Evolutionary conservation across 1,284 basidiomycete genomes (phyloP), one percentile per base, ranked within the genome.

Genomic region (Moesziomyces aphidis): DNA sequence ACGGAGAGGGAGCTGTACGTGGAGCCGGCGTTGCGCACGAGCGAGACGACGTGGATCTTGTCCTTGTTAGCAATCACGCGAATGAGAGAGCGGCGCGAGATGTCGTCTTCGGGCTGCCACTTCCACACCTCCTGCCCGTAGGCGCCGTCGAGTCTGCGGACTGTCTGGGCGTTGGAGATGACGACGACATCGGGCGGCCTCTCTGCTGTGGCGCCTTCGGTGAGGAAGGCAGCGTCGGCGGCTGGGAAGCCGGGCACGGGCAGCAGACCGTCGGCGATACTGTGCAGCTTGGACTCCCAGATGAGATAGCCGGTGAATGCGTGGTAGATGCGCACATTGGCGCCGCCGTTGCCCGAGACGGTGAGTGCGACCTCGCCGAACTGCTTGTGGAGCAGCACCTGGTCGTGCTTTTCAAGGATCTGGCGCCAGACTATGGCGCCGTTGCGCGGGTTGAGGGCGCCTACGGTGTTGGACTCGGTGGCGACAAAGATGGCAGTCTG

Each of bases 351-450:
- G 13, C 93, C 93, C 31, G 93, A 95, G 26, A 96, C 86, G 8
- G 91, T 86, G 23, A 91, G 88, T 10, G 72, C 59, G 22, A 65
- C 31, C 42, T 65, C 85, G 73, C 91, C 87, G 7, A 87, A 87
- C 58, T 90, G 86, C 42, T 88, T 87, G 72, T 90, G 88, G 79
- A 91, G 93, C n/a, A 88, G 88, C n/a, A 90, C 84, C 57, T 95
- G 88, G 21, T 87, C 86, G 73, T 96, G 93, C 28, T 88, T 86
- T 6, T 91, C 90, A 72, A 91, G 90, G 55, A 90, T 83, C 83
- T 92, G 89, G 83, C 95, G 89, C 95, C 95, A 97, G 23, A 88
- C 93, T 79, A 95, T 86, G 57, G 87, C 88, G 1, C 94, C 94
- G 78, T 91, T 89, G 17, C 88, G 86, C 1, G 90, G 89, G 79